Evolutionary conservation across 164 flowering plant species (phyloP).

Genomic region (Houttuynia cordata): DNA sequence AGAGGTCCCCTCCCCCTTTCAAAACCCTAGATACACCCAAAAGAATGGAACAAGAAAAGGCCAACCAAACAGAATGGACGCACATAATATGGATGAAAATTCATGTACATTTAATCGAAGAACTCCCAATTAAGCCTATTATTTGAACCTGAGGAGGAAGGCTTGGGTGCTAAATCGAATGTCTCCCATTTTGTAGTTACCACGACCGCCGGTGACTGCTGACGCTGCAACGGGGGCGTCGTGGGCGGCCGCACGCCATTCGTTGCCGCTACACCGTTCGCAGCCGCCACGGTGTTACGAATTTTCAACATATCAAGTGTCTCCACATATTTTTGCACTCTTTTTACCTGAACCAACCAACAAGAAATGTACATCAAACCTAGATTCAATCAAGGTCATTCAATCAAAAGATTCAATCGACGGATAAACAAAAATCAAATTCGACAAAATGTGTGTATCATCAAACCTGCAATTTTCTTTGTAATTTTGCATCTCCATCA

Average conservation of each 20-base stretch:
- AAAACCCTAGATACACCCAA: slow-evolving; percentile 21
- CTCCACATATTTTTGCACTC: slow-evolving; percentile 85
- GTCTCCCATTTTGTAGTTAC: slow-evolving; percentile 85
- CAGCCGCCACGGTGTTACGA: slow-evolving; percentile 28
- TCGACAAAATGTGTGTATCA: not conserved
- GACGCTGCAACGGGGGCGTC: slow-evolving; percentile 12
- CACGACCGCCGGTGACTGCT: slow-evolving; percentile 30
- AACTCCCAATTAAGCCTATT: slow-evolving; percentile 25
- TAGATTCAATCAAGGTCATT: not conserved
- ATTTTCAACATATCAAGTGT: slow-evolving; percentile 57
- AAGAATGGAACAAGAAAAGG: slow-evolving; percentile 11
- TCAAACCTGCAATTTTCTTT: slow-evolving; percentile 86
- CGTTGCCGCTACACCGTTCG: too few relatives aligned
- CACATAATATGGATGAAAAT: not conserved
- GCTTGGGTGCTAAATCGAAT: slow-evolving; percentile 11
- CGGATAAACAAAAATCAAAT: not conserved
- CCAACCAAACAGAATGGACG: slow-evolving; percentile 10
- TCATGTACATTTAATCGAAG: slow-evolving; percentile 17
- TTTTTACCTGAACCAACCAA: slow-evolving; percentile 38
- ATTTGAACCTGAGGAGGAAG: slow-evolving; percentile 9
- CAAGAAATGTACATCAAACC: not conserved
- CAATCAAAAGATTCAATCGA: not conserved
- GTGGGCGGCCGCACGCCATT: slow-evolving; percentile 15
- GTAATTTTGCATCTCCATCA: slow-evolving; percentile 75
- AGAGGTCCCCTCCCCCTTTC: not conserved